Evolutionary conservation across 179 eudicot genomes (phyloP), one percentile per base, ranked within the genome.

Genomic region (Camellia oleifera): DNA sequence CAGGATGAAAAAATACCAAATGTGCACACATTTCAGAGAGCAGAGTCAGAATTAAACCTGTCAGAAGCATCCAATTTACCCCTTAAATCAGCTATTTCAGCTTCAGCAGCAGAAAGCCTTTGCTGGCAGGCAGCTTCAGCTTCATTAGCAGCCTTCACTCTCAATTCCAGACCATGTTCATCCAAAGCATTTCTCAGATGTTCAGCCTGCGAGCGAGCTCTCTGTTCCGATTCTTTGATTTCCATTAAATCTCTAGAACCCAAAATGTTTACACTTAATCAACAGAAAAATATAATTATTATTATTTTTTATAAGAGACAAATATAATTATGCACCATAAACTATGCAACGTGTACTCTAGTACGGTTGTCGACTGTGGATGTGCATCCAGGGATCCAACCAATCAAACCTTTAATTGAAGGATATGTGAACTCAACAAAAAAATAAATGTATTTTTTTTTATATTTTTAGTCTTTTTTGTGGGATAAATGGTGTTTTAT

Each of bases 91-190:
- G 90, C 91, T 75, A 94, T 91, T 89, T 95, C 99, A 81, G 98
- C 92, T 88, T 94, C 97, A 56, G 98, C 98, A 83, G 89, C 86
- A 79, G 91, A 87, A 23, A 95, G 90, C 72, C 99, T 88, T 81
- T 82, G 89, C 83, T 88, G 94, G 88, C 91, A 95, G 82, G 98
- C 98, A 83, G 89, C 86, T 86, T 94, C 97, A 40, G 99, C 95
- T 90, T 95, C 99, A 86, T 90, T 89, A 73, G 98, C 98, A 77
- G 99, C 98, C 88, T 87, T 95, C 64, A 95, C 87, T 85, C 99
- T 89, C 81, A 95, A 88, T 88, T 94, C 97, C 67, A 95, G 80
- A 80, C 91, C 84, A 81, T 95, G 99, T 83, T 95, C 99, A 72
- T 89, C 87, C 68, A 91, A 84, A 79, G 93, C 96, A 79, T 83